Evolutionary conservation across 176 grass and related monocot species (phyloP).

Genomic region (Oryza australiensis): DNA sequence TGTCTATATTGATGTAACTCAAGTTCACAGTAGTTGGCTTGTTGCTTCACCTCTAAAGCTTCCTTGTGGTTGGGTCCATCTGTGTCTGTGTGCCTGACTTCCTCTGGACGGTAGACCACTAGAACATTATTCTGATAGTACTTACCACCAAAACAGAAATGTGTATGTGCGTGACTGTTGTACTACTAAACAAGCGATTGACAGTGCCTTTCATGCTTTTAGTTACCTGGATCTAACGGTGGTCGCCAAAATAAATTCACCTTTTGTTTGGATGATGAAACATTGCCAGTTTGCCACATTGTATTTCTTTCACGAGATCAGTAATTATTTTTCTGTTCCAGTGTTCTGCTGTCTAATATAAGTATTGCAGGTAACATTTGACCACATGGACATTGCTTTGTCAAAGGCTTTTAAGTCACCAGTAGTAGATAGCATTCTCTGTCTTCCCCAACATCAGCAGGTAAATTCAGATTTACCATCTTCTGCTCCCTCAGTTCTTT

Average conservation of each 20-base stretch:
- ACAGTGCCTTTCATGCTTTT: slow-evolving; percentile 10
- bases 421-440: slow-evolving; percentile 75
- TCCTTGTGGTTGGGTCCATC: neutral
- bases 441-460: slow-evolving; percentile 98
- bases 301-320: neutral
- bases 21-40: neutral
- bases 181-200: slow-evolving; percentile 2
- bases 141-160: neutral
- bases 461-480: slow-evolving; percentile 35
- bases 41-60: neutral
- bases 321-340: neutral
- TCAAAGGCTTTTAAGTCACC: slow-evolving; percentile 82
- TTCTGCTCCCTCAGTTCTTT: neutral
- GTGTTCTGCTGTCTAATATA: slow-evolving; percentile 13
- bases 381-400: slow-evolving; percentile 91
- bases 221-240: neutral
- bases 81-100: neutral
- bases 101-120: neutral
- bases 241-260: neutral
- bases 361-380: slow-evolving; percentile 79
- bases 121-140: neutral
- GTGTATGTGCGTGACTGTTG: neutral
- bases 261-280: neutral
- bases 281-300: neutral
- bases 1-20: neutral